Evolutionary conservation across 2,329 filamentous ascomycete genomes (phyloP).

Genomic region (Cladophialophora carrionii): DNA sequence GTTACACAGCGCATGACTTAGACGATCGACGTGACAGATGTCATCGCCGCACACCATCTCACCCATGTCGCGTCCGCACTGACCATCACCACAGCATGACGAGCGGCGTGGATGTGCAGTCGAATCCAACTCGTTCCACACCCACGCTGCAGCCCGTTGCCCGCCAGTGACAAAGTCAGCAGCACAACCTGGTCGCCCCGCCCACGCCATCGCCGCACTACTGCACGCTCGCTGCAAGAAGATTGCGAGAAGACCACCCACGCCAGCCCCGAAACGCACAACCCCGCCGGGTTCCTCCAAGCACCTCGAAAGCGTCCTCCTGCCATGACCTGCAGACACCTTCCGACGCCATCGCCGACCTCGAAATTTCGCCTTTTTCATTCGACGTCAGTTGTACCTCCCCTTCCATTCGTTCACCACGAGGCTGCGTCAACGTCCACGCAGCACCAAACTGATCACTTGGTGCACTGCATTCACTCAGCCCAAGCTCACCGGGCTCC

Average conservation of each 20-base stretch:
- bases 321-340: slow-evolving; percentile 4
- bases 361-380: slow-evolving; percentile 28
- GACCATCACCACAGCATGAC: neutral
- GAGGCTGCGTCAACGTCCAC: slow-evolving; percentile 22
- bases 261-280: slow-evolving; percentile 26
- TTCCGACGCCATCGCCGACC: slow-evolving; percentile 22
- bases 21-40: neutral
- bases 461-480: slow-evolving; percentile 3
- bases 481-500: slow-evolving; percentile 6
- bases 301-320: slow-evolving; percentile 4
- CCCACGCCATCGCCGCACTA: slow-evolving; percentile 24
- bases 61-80: slow-evolving; percentile 2
- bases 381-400: slow-evolving; percentile 5
- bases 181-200: slow-evolving; percentile 9
- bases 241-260: slow-evolving; percentile 18
- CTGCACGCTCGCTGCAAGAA: slow-evolving; percentile 24
- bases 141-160: slow-evolving; percentile 2
- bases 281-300: slow-evolving; percentile 23
- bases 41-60: neutral
- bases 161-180: slow-evolving; percentile 1
- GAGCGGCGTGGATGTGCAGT: neutral
- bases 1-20: slow-evolving; percentile 1
- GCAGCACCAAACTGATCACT: neutral
- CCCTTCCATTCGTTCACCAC: slow-evolving; percentile 25
- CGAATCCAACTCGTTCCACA: slow-evolving; percentile 19